Evolutionary conservation across 2,329 filamentous ascomycete species (phyloP).

Genomic region (Colletotrichum filicis): DNA sequence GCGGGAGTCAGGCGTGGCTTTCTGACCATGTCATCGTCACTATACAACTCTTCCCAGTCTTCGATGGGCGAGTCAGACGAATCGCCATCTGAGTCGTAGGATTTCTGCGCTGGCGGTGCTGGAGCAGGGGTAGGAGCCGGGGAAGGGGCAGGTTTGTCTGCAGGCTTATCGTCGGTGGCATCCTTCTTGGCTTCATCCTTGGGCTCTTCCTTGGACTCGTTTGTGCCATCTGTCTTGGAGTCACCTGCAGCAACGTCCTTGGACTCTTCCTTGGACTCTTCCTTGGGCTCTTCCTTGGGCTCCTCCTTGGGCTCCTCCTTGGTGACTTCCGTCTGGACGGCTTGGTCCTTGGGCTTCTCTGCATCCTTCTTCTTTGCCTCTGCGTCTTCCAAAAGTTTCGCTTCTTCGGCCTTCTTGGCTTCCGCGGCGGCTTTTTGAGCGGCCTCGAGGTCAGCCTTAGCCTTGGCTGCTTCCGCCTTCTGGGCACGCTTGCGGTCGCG

Average conservation of each 20-base stretch:
- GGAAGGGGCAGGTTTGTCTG: conserved; percentile 29
- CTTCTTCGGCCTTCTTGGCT: conserved; percentile 33
- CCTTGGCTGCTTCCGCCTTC: conserved; percentile 32
- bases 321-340: conserved; percentile 29
- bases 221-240: background rate
- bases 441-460: conserved; percentile 31
- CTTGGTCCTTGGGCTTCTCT: conserved; percentile 25
- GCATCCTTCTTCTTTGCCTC: conserved; percentile 41
- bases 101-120: background rate
- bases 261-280: background rate
- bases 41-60: conserved; percentile 70
- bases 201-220: conserved; percentile 19
- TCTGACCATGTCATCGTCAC: conserved; percentile 66
- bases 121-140: conserved; percentile 27
- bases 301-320: background rate
- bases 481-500: conserved; percentile 40
- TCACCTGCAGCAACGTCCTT: background rate
- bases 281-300: background rate
- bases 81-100: conserved; percentile 58
- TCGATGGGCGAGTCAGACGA: conserved; percentile 70
- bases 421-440: conserved; percentile 40
- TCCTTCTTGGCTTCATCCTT: conserved; percentile 32
- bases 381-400: conserved; percentile 39
- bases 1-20: conserved; percentile 57
- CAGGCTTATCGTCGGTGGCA: conserved; percentile 31